Evolutionary conservation across 306 rosid genomes (phyloP), one percentile per base, ranked within the genome.

Genomic region (Quercus bicolor): DNA sequence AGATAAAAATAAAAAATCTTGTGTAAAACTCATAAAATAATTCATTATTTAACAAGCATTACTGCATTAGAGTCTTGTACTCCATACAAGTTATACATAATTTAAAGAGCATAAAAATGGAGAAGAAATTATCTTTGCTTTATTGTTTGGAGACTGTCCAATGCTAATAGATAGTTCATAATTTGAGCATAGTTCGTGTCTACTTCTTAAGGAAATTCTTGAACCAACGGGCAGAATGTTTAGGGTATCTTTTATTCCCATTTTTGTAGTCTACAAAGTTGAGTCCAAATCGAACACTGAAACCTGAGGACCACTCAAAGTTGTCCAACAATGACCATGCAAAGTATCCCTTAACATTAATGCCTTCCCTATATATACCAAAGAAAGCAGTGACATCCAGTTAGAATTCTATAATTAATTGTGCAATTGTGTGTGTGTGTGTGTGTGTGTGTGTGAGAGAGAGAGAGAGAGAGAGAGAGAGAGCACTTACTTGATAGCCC

Each of bases 291-390:
- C 94, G 84, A 53, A 88, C 85, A 0, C 84, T 76, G 79, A 89
- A 89, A 28, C 97, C 97, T 4, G 80, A 55, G 28, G 0, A 16
- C 95, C 91, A 90, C 77, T 91, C 93, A 11, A 85, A 91, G 68
- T 87, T 89, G 81, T 91, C 96, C 74, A 91, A 79, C 74, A 91
- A 80, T 34, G 93, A 89, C 93, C 93, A 91, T 43, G 90, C 82
- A 77, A 91, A 89, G 81, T 83, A 91, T 24, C 96, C 96, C 80
- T 85, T 91, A 82, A 88, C 91, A 40, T 86, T 85, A 61, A 84
- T 90, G 19, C 93, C 93, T 73, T 81, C 78, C 86, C 91, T 91
- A 19, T 66, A 77, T 3, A 37, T 7, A 37, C 43, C n/a, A 19
- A 40, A 64, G 5, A 64, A 14, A 11, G 4, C 31, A 8, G 8